Evolutionary conservation across 257 asterid species (phyloP), one percentile per base, ranked within the genome.

Genomic region (Linaria vulgaris): DNA sequence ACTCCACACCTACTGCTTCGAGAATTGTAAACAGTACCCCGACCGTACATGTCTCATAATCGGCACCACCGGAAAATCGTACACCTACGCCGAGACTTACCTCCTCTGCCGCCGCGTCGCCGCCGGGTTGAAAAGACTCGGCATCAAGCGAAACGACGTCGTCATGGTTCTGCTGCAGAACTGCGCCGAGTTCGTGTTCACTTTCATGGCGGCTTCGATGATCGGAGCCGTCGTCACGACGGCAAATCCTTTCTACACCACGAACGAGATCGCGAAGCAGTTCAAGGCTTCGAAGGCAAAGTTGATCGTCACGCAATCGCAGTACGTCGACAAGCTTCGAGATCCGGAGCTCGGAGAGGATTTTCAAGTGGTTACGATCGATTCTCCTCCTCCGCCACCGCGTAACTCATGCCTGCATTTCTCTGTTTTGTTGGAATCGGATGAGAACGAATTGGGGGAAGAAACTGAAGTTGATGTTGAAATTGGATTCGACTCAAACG

Each of bases 201-300:
- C 91, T 1, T 84, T 89, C 77, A 76, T 89, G 65, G 91, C 71
- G 0, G 91, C 95, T 9, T 89, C 96, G 3, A 83, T 86, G 82
- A 76, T 89, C 39, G 96, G 95, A 0, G 94, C 89, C 0, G 82
- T 84, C 1, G 73, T 75, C 5, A 86, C 94, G 9, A 80, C 88
- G 0, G 95, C 94, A 0, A 89, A 89, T 27, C 96, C 95, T 0
- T 86, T 86, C 56, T 84, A 75, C 63, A 86, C 95, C 0, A 13
- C 73, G 0, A 69, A 80, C 0, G 97, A 89, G 50, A 82, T 84
- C 17, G 85, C 81, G 85, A 88, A 89, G 77, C 96, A 89, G 44
- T 69, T 84, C 15, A 62, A 47, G 0, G 84, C 85, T 1, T 76
- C 91, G 22, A 58, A 70, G 12, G 56, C 96, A 9, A 86, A 86